phyloP scores from a whole-genome alignment of 768 basidiomycete genomes.

The Baorangia bicolor region DNA sequence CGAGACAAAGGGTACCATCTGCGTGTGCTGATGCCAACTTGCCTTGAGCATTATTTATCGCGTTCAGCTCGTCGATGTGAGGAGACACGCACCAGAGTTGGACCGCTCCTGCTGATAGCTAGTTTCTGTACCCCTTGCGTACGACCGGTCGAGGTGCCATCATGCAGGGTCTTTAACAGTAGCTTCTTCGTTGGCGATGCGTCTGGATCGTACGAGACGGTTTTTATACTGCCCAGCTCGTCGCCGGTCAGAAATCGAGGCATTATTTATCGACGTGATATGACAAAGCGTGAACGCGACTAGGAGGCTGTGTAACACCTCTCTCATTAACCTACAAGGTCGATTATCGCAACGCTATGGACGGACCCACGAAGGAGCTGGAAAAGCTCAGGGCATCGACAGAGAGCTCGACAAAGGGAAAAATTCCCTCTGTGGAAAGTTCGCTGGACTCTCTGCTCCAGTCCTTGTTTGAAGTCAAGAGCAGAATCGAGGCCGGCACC shows the following conservation, averaged over 20 bases:
- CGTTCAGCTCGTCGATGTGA: conserved; percentile 9
- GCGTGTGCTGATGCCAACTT: conserved; percentile 69
- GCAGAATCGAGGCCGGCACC: conserved; percentile 47
- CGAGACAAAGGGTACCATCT: conserved; percentile 53
- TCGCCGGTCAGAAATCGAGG: conserved; percentile 73
- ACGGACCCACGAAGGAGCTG: conserved; percentile 74
- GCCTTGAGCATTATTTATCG: conserved; percentile 36
- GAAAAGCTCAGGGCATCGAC: conserved; percentile 71
- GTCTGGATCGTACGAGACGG: conserved; percentile 43
- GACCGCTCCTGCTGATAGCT: conserved; percentile 29
- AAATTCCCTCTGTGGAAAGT: conserved; percentile 51
- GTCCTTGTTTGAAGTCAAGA: conserved; percentile 56
- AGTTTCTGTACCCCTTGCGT: conserved; percentile 41
- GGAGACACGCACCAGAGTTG: conserved; percentile 40
- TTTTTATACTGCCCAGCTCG: conserved; percentile 75
- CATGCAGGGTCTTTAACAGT: conserved; percentile 34
- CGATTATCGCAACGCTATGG: conserved; percentile 46
- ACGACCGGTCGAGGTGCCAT: conserved; percentile 34
- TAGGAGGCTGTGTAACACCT: neutral
- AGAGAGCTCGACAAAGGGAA: conserved; percentile 47
- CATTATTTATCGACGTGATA: conserved; percentile 41
- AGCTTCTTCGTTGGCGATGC: conserved; percentile 35
- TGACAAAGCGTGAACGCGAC: conserved; percentile 16
- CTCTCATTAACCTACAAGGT: neutral
- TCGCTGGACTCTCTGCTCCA: conserved; percentile 65